Evolutionary conservation across 169 alveolate genomes (phyloP).

Genomic region (Cryptosporidium baileyi): DNA sequence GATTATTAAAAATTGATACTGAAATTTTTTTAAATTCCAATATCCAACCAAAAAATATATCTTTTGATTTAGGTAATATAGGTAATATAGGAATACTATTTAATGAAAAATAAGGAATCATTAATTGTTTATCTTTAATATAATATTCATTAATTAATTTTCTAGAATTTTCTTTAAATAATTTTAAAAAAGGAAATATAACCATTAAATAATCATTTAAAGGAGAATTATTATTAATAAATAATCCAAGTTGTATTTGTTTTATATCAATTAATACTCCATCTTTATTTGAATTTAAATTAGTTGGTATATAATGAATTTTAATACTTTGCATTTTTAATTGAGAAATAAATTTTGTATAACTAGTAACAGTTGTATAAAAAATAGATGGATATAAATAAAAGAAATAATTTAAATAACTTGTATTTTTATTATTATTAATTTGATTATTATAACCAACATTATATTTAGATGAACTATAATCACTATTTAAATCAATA

Average conservation of each 20-base stretch:
- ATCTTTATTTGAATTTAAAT: slow-evolving; percentile 12
- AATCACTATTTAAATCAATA: slow-evolving; percentile 2
- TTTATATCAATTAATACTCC: slow-evolving; percentile 26
- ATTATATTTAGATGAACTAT: slow-evolving; percentile 20
- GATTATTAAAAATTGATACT: slow-evolving; percentile 25
- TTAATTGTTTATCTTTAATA: not conserved
- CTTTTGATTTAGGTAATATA: slow-evolving; percentile 12
- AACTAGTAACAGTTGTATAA: not conserved
- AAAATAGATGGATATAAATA: slow-evolving; percentile 31
- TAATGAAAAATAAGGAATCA: slow-evolving; percentile 34
- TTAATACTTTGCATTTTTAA: slow-evolving; percentile 12
- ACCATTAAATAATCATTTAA: not conserved
- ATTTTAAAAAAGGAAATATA: slow-evolving; percentile 14
- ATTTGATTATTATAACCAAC: not conserved
- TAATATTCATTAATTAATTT: not conserved
- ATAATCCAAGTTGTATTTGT: slow-evolving; percentile 21
- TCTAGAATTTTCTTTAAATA: not conserved
- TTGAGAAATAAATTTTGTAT: slow-evolving; percentile 45
- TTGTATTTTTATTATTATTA: not conserved
- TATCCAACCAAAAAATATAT: slow-evolving; percentile 13
- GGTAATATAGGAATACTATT: slow-evolving; percentile 33
- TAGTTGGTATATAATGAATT: slow-evolving; percentile 47
- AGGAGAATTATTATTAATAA: slow-evolving; percentile 16
- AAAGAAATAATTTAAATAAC: not conserved
- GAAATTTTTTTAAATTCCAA: slow-evolving; percentile 21